phyloP scores from a whole-genome alignment of 768 basidiomycete genomes.

The Russula abietina region DNA sequence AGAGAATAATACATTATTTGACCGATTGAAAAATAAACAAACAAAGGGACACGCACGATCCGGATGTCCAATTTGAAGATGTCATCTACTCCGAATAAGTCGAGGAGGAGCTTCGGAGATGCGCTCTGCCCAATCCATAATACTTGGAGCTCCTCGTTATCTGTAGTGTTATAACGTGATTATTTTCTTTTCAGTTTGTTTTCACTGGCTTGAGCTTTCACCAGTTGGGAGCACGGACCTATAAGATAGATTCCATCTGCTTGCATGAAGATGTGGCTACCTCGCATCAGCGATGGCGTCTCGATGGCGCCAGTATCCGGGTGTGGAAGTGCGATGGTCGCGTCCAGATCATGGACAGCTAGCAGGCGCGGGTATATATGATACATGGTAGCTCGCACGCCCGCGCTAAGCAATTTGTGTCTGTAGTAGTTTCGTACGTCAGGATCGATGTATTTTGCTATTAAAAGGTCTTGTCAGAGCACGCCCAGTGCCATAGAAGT shows the following conservation, averaged over 20 bases:
- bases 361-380: conserved; percentile 85
- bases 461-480: background rate
- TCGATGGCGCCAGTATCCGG: conserved; percentile 49
- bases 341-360: conserved; percentile 79
- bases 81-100: conserved; percentile 83
- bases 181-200: background rate
- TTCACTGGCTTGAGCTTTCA: background rate
- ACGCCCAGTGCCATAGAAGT: background rate
- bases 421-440: conserved; percentile 88
- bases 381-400: conserved; percentile 63
- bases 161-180: no score
- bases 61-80: conserved; percentile 59
- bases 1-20: background rate
- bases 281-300: conserved; percentile 74
- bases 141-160: conserved; percentile 82
- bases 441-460: conserved; percentile 83
- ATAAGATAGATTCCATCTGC: conserved; percentile 88
- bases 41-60: conserved; percentile 47
- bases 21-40: background rate
- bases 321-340: conserved; percentile 64
- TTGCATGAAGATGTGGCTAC: conserved; percentile 83
- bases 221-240: conserved; percentile 42
- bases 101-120: conserved; percentile 74
- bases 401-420: conserved; percentile 66
- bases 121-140: conserved; percentile 86